Evolutionary conservation across 768 basidiomycete species (phyloP).

Genomic region (Lactifluus pinguis): DNA sequence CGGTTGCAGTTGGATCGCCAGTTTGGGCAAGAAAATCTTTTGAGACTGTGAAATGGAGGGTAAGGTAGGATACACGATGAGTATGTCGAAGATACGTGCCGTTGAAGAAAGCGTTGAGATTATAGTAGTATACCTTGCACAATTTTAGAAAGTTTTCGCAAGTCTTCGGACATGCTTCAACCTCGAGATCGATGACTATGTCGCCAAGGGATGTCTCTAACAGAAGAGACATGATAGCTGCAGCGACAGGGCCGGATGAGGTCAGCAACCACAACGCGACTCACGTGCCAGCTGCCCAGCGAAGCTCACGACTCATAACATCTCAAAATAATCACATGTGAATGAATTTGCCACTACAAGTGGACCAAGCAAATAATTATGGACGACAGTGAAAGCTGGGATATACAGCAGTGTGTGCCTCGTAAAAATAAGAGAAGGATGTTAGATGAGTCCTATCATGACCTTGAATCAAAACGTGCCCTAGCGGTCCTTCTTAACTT

Average conservation of each 20-base stretch:
- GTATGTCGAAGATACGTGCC: slow-evolving; percentile 36
- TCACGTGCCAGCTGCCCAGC: too few species aligned
- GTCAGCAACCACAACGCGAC: too few species aligned
- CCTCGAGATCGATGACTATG: slow-evolving; percentile 92
- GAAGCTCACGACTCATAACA: not conserved
- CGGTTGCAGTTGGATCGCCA: slow-evolving; percentile 94
- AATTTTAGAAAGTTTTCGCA: slow-evolving; percentile 97
- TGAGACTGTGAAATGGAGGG: slow-evolving; percentile 52
- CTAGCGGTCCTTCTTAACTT: slow-evolving; percentile 28
- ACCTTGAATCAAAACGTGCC: not conserved
- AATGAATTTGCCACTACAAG: not conserved
- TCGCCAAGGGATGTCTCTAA: slow-evolving; percentile 97
- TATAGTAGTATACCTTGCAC: slow-evolving; percentile 96
- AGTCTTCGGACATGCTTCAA: slow-evolving; percentile 80
- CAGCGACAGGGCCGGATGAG: too few species aligned
- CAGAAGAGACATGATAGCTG: slow-evolving; percentile 76
- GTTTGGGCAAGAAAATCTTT: slow-evolving; percentile 95
- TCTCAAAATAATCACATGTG: not conserved
- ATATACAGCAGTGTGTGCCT: slow-evolving; percentile 5
- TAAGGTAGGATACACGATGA: not conserved
- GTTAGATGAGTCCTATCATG: slow-evolving; percentile 2
- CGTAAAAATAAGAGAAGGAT: slow-evolving; percentile 1
- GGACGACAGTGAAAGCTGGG: not conserved
- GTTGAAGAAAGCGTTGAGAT: slow-evolving; percentile 96
- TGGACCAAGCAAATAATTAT: not conserved